Conservation (phyloP, 306 rosid species). For the Ormosia semicastrata region DNA sequence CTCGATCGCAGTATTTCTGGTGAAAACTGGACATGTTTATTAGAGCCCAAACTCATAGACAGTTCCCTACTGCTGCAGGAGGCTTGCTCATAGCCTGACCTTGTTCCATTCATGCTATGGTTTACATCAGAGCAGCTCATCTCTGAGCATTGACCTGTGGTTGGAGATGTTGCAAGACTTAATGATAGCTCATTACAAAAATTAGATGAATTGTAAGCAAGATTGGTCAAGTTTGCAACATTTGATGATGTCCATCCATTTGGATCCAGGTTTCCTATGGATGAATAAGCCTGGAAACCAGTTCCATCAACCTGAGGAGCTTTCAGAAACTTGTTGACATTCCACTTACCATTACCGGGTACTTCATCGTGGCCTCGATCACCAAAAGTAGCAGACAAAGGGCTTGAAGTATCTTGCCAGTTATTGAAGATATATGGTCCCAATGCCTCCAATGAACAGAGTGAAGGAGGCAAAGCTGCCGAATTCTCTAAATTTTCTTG, state of each 20-base stretch:
- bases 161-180: conserved; percentile 59
- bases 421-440: conserved; percentile 42
- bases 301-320: conserved; percentile 29
- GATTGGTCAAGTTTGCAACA: conserved; percentile 38
- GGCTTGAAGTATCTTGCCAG: conserved; percentile 45
- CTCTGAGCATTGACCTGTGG: conserved; percentile 54
- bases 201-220: conserved; percentile 37
- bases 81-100: conserved; percentile 44
- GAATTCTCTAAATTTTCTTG: conserved; percentile 51
- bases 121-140: conserved; percentile 39
- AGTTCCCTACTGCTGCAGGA: conserved; percentile 51
- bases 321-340: conserved; percentile 29
- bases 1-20: conserved; percentile 58
- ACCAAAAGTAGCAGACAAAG: conserved; percentile 27
- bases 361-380: conserved; percentile 37
- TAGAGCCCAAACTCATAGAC: conserved; percentile 40
- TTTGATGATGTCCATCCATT: conserved; percentile 57
- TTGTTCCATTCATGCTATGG: conserved; percentile 40
- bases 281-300: conserved; percentile 35
- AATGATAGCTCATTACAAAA: conserved; percentile 64
- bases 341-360: conserved; percentile 29
- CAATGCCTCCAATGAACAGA: conserved; percentile 33
- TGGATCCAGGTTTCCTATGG: conserved; percentile 41
- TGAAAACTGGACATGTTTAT: conserved; percentile 42
- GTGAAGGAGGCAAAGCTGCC: conserved; percentile 36